Percentiles rank a stretch among this genome's conserved stretches.
phyloP scores from a whole-genome alignment of 345 rosid species.

The Hirschfeldia incana region DNA sequence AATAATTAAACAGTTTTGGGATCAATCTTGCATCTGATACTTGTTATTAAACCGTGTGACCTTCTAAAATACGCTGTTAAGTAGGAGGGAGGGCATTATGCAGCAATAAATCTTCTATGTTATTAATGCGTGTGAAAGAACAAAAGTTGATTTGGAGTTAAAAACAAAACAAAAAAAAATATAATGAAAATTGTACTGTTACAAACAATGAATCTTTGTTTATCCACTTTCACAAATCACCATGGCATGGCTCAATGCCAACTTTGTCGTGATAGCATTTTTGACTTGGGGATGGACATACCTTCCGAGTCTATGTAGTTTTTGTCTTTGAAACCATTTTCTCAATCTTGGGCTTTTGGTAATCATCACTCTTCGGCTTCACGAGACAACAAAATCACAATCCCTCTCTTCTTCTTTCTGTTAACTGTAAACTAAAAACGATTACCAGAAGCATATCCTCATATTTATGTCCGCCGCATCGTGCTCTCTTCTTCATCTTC shows the following conservation, averaged over 20 bases:
- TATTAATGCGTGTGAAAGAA: constrained; percentile 26
- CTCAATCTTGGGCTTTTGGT: constrained; percentile 28
- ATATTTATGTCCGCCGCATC: constrained; percentile 10
- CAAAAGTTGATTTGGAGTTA: constrained; percentile 15
- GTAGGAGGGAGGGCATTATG: background rate
- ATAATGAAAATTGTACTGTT: constrained; percentile 21
- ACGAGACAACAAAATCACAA: constrained; percentile 9
- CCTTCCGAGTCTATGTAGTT: background rate
- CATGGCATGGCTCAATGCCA: constrained; percentile 17
- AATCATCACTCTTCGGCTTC: constrained; percentile 19
- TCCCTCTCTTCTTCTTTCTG: background rate
- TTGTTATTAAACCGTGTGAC: background rate
- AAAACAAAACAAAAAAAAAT: background rate
- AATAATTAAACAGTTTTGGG: background rate
- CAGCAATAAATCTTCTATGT: constrained; percentile 17
- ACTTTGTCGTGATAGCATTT: constrained; percentile 6
- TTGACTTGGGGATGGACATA: constrained; percentile 5
- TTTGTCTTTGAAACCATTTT: constrained; percentile 21
- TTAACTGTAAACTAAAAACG: constrained; percentile 23
- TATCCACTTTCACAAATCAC: constrained; percentile 32
- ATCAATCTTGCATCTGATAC: background rate
- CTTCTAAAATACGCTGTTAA: background rate
- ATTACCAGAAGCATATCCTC: constrained; percentile 25
- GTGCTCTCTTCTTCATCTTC: constrained; percentile 36
- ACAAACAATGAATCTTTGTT: constrained; percentile 40